These are phyloP conservation scores for Teratosphaeria zuluensis DNA, from an alignment of 2,329 filamentous ascomycete genomes.

Conservation along the genomic window DNA sequence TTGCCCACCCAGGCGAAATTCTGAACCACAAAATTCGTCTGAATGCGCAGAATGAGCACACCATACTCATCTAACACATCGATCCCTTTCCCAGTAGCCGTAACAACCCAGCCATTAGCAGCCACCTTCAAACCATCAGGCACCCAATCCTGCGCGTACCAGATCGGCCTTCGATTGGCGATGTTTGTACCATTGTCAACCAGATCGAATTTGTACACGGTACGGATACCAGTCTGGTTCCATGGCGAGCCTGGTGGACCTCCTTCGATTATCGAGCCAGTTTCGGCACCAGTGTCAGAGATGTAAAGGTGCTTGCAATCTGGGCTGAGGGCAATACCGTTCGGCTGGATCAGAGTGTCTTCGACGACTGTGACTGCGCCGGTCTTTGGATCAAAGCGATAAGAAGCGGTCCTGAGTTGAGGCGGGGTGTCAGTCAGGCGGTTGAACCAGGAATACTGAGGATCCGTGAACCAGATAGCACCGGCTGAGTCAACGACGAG, in stretches of 20 bases:
- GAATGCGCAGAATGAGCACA: slow-evolving; percentile 29
- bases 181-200: slow-evolving; percentile 26
- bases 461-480: slow-evolving; percentile 44
- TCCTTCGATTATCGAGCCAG: slow-evolving; percentile 15
- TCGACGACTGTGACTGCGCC: slow-evolving; percentile 34
- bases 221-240: slow-evolving; percentile 25
- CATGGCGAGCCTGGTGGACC: slow-evolving; percentile 19
- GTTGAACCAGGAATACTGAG: slow-evolving; percentile 30
- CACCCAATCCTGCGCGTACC: slow-evolving; percentile 29
- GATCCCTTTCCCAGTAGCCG: slow-evolving; percentile 31
- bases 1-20: slow-evolving; percentile 36
- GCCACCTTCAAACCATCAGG: slow-evolving; percentile 37
- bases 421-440: slow-evolving; percentile 28
- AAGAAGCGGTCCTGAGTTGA: slow-evolving; percentile 26
- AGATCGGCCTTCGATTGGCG: slow-evolving; percentile 32
- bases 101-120: slow-evolving; percentile 32
- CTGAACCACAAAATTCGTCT: slow-evolving; percentile 37
- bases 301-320: slow-evolving; percentile 37
- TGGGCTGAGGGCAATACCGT: slow-evolving; percentile 18
- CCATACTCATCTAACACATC: slow-evolving; percentile 32
- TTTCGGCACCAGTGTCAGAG: slow-evolving; percentile 30
- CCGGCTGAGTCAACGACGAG: slow-evolving; percentile 33
- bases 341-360: slow-evolving; percentile 13
- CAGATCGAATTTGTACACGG: slow-evolving; percentile 33
- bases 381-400: slow-evolving; percentile 34